These are phyloP conservation scores for Solanum gracilifrons DNA, from an alignment of 257 asterid genomes.

Conservation along the genomic window DNA sequence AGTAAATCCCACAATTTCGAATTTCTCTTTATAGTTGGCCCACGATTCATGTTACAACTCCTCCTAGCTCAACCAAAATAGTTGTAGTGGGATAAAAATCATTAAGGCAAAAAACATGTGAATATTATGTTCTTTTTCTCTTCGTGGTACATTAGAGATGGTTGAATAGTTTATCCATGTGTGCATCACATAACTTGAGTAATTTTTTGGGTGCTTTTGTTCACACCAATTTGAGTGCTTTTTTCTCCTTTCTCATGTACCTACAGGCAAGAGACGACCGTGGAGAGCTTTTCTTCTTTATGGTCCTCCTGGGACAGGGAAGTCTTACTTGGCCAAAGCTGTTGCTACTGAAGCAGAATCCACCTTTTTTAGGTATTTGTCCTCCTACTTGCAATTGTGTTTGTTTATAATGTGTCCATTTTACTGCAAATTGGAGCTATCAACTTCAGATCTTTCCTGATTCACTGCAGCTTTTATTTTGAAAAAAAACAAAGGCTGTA, in stretches of 20 bases:
- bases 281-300: conserved; percentile 98
- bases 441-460: not conserved
- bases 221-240: not conserved
- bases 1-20: not conserved
- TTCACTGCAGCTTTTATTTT: not conserved
- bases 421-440: not conserved
- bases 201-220: not conserved
- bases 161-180: not conserved
- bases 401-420: not conserved
- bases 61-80: not conserved
- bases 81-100: not conserved
- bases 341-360: conserved; percentile 99
- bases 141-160: not conserved
- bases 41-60: not conserved
- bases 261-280: conserved; percentile 66
- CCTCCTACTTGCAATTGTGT: not conserved
- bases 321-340: conserved; percentile 96
- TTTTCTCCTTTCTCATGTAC: not conserved
- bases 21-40: not conserved
- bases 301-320: conserved; percentile 99
- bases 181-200: not conserved
- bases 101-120: not conserved
- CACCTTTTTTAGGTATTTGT: conserved; percentile 76
- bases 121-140: not conserved
- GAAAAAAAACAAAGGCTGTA: not conserved